Evolutionary conservation across 1,284 basidiomycete species (phyloP).

Genomic region (Moesziomyces sp.): DNA sequence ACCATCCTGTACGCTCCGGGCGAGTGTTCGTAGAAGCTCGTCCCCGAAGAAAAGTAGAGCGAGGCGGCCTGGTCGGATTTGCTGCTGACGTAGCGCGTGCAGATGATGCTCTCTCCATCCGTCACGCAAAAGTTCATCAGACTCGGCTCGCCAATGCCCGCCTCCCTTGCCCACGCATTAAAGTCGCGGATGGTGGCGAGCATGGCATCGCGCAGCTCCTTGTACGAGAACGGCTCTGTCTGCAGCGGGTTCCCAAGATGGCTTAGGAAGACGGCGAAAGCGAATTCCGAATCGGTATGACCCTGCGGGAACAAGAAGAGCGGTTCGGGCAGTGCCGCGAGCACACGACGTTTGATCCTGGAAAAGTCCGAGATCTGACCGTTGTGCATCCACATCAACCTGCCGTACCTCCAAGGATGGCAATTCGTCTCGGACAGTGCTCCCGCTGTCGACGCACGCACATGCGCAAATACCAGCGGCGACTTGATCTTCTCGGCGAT

Average conservation of each 20-base stretch:
- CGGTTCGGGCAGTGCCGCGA: constrained; percentile 52
- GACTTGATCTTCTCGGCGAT: constrained; percentile 65
- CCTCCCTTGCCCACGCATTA: constrained; percentile 56
- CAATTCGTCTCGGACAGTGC: constrained; percentile 64
- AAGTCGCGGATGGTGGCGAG: constrained; percentile 59
- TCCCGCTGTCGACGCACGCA: constrained; percentile 59
- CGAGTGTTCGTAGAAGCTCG: constrained; percentile 83
- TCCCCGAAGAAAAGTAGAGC: constrained; percentile 94
- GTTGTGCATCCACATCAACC: constrained; percentile 67
- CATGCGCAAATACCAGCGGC: constrained; percentile 63
- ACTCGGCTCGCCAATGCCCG: constrained; percentile 73
- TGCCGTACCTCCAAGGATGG: constrained; percentile 63
- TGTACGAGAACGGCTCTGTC: constrained; percentile 42
- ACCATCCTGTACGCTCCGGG: constrained; percentile 69
- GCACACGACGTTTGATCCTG: constrained; percentile 57
- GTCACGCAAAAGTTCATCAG: constrained; percentile 96
- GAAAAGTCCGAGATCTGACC: constrained; percentile 60
- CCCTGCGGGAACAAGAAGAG: constrained; percentile 62
- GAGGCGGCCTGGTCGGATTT: constrained; percentile 91
- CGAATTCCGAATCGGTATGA: constrained; percentile 62
- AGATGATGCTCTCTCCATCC: constrained; percentile 91
- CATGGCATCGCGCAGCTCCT: constrained; percentile 56
- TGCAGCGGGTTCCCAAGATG: constrained; percentile 49
- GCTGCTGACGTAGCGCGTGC: constrained; percentile 92
- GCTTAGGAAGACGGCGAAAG: constrained; percentile 61